Base-by-base conservation (phyloP, 2,329 filamentous ascomycete species). In the Fusarium ramigenum region DNA sequence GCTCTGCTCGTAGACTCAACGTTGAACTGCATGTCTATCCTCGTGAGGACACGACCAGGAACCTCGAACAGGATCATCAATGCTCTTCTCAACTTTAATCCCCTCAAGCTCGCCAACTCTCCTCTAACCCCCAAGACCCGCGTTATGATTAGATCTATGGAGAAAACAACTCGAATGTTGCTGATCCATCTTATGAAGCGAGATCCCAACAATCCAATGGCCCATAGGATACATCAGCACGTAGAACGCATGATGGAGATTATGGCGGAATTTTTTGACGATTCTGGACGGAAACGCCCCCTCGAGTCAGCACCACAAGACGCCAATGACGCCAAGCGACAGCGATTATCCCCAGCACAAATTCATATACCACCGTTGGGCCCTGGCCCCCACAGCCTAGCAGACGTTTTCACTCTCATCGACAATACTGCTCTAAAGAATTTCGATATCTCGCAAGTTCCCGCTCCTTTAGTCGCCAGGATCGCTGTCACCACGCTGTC, bases 101-200 rank as follows among this genome's bases (percentile, higher is more conserved):
- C 96, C 2, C 85, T 98, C 49, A 94, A 93, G 82, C 89, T 94
- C 73, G 93, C 93, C 63, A 92, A 90, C 77, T 90, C 90, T 4
- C 91, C 93, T 7, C 89, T 97, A 85, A 96, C 93, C 2, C 89
- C 94, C 6, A 94, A 91, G 79, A 89, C 90, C 56, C 94, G 93
- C 76, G 92, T 99, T 67, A 90, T 96, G 77, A 88, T 97, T 69
- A 94, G 92, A 82, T 98, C 96, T 9, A 96, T 99, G 91, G 96
- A 98, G 82, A 94, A 97, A 80, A 99, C 96, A 30, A 93, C 93
- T 7, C 90, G 95, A 77, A 91, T 95, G 75, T 85, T 99, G 52
- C 87, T 98, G 43, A 88, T 95, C 60, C 95, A 98, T 82, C 85
- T 97, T 60, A 86, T 93, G 75, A 96, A 96, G 84, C 95, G 95